These are phyloP conservation scores for Xylogone sp. DNA, from an alignment of 2,329 filamentous ascomycete genomes.

Conservation along the genomic window DNA sequence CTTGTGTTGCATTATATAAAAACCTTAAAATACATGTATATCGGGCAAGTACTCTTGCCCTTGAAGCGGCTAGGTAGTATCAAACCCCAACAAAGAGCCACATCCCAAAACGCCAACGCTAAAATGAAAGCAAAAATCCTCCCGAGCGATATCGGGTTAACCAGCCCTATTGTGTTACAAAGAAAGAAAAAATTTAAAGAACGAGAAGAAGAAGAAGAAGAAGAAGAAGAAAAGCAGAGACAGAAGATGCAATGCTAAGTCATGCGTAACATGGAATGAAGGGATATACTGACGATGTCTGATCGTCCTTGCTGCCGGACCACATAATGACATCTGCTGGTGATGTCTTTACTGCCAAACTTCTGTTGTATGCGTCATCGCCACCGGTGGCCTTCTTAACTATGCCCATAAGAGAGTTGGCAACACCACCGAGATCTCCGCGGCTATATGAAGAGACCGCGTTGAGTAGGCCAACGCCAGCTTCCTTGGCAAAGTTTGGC, in stretches of 20 bases:
- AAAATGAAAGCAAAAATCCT: conserved; percentile 45
- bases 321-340: conserved; percentile 97
- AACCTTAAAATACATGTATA: conserved; percentile 9
- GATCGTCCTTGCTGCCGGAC: conserved; percentile 92
- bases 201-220: conserved; percentile 57
- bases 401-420: conserved; percentile 74
- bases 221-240: conserved; percentile 43
- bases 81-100: not conserved
- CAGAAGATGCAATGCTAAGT: conserved; percentile 16
- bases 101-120: conserved; percentile 14
- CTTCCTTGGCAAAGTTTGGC: conserved; percentile 65
- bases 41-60: not conserved
- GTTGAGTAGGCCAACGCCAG: conserved; percentile 58
- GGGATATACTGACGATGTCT: conserved; percentile 72
- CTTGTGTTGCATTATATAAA: conserved; percentile 4
- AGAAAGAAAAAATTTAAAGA: conserved; percentile 43
- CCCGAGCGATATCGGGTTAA: conserved; percentile 49
- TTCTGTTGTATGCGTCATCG: conserved; percentile 73
- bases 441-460: conserved; percentile 61
- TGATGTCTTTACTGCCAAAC: conserved; percentile 84
- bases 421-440: conserved; percentile 81
- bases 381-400: conserved; percentile 84
- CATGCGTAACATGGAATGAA: conserved; percentile 47
- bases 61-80: not conserved
- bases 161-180: conserved; percentile 58